Evolutionary conservation across 1,284 basidiomycete species (phyloP), one percentile per base, ranked within the genome.

Genomic region (Apiotrichum akiyoshidainum): DNA sequence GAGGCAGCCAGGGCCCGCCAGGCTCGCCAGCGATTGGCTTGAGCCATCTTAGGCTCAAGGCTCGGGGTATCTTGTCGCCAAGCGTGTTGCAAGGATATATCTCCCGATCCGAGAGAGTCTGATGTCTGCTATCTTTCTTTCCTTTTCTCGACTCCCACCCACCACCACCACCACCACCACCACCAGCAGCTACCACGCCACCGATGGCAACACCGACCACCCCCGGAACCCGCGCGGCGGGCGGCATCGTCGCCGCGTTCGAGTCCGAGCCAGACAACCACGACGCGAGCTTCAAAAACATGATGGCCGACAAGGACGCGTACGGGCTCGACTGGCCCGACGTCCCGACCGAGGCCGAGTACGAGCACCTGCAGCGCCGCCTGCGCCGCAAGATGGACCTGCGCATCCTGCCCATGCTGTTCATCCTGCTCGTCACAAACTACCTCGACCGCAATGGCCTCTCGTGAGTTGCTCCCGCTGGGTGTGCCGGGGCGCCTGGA

Each of bases 401-500:
- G 2, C 51, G 62, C 34, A 62, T 68, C 46, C 54, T 65, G 33
- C 65, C 65, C 2, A 54, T 50, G 7, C 60, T 74, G 2, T 73
- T 72, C 49, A 44, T 71, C 31, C 65, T 75, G 16, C 58, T 73
- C 16, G 59, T 74, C 44, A 64, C 74, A 26, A 74, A 74, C 59
- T 76, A 74, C 52, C 65, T 76, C 21, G 71, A 74, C 61, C 65
- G 75, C 49, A 73, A 74, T 49, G 69, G 68, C n/a, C 67, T 75
- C 12, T 63, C 68, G 55, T 57, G 21, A 57, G 59, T 57, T 57
- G 33, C 33, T 16, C 21, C 13, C 37, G 11, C 34, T 35, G 34
- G 34, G 8, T n/a, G n/a, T n/a, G n/a, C n/a, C n/a, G n/a, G n/a
- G n/a, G n/a, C n/a, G n/a, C n/a, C n/a, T n/a, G n/a, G n/a, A n/a